A percentile compares a stretch with the other conserved stretches of the same genome.
phyloP scores from a whole-genome alignment of 495 filamentous ascomycete species.

The Podospora bellae-mahoneyi region DNA sequence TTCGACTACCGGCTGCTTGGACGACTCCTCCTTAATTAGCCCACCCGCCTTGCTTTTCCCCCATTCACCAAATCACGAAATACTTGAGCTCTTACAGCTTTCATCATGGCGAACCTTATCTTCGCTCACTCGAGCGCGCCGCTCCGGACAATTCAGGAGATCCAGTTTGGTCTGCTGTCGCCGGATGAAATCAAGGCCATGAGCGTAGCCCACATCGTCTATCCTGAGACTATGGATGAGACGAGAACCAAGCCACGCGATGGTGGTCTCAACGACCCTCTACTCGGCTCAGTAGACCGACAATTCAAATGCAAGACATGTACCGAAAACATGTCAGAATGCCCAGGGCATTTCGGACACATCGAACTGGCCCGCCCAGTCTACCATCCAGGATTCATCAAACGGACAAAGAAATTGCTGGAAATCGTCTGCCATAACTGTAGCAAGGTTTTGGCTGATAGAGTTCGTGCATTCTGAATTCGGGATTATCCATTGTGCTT shows the following conservation, averaged over 20 bases:
- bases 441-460: slow-evolving; percentile 89
- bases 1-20: slow-evolving; percentile 4
- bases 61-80: background rate
- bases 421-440: slow-evolving; percentile 98
- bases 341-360: slow-evolving; percentile 95
- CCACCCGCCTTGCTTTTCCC: slow-evolving; percentile 7
- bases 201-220: slow-evolving; percentile 89
- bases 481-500: slow-evolving; percentile 36
- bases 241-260: slow-evolving; percentile 80
- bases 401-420: slow-evolving; percentile 95
- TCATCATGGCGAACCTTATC: slow-evolving; percentile 86
- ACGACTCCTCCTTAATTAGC: slow-evolving; percentile 16
- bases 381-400: slow-evolving; percentile 93
- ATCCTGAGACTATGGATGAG: slow-evolving; percentile 99
- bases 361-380: slow-evolving; percentile 94
- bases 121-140: slow-evolving; percentile 93
- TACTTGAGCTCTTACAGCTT: slow-evolving; percentile 8
- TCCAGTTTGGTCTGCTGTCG: slow-evolving; percentile 94
- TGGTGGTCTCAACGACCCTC: slow-evolving; percentile 87
- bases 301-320: slow-evolving; percentile 93
- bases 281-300: slow-evolving; percentile 90
- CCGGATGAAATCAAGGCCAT: slow-evolving; percentile 97
- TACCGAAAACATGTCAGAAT: slow-evolving; percentile 88
- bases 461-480: slow-evolving; percentile 69
- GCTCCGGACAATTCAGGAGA: slow-evolving; percentile 92